These are phyloP conservation scores for Cryphonectria parasitica DNA, from an alignment of 2,329 filamentous ascomycete species.

Conservation along the genomic window DNA sequence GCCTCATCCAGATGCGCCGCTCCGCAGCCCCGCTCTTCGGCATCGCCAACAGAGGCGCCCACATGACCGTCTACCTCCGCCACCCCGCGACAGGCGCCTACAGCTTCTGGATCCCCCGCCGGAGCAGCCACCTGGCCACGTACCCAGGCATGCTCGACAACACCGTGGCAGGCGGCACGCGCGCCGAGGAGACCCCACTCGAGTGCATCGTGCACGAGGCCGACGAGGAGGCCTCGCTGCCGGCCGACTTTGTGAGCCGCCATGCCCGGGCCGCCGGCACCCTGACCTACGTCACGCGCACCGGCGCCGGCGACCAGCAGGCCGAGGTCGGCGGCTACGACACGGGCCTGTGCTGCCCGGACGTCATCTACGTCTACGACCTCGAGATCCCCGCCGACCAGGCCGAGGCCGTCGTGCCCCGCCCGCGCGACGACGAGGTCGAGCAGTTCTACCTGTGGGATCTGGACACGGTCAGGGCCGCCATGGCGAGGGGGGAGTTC, in stretches of 20 bases:
- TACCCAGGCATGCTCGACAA: slow-evolving; percentile 75
- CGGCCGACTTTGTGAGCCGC: slow-evolving; percentile 59
- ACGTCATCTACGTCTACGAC: slow-evolving; percentile 74
- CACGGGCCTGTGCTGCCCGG: slow-evolving; percentile 61
- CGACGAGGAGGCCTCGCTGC: slow-evolving; percentile 71
- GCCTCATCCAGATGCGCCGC: slow-evolving; percentile 39
- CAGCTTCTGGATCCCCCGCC: slow-evolving; percentile 70
- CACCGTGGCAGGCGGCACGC: slow-evolving; percentile 73
- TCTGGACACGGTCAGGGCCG: slow-evolving; percentile 60
- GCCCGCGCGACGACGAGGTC: slow-evolving; percentile 78
- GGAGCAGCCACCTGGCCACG: slow-evolving; percentile 66
- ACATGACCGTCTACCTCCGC: slow-evolving; percentile 64
- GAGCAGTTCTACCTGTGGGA: slow-evolving; percentile 72
- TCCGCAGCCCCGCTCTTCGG: slow-evolving; percentile 63
- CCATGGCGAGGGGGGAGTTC: slow-evolving; percentile 71
- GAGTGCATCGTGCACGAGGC: slow-evolving; percentile 70
- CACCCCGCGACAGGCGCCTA: slow-evolving; percentile 39
- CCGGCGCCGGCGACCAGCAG: slow-evolving; percentile 65
- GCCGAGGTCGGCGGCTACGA: slow-evolving; percentile 59
- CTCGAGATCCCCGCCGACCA: slow-evolving; percentile 56
- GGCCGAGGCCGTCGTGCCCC: slow-evolving; percentile 59
- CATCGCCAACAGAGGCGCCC: slow-evolving; percentile 62
- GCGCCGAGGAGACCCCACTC: slow-evolving; percentile 63
- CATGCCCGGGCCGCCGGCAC: slow-evolving; percentile 59
- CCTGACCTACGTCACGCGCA: slow-evolving; percentile 69